These are phyloP conservation scores for Lenzites betulinus DNA, from an alignment of 768 basidiomycete genomes.

Conservation along the genomic window DNA sequence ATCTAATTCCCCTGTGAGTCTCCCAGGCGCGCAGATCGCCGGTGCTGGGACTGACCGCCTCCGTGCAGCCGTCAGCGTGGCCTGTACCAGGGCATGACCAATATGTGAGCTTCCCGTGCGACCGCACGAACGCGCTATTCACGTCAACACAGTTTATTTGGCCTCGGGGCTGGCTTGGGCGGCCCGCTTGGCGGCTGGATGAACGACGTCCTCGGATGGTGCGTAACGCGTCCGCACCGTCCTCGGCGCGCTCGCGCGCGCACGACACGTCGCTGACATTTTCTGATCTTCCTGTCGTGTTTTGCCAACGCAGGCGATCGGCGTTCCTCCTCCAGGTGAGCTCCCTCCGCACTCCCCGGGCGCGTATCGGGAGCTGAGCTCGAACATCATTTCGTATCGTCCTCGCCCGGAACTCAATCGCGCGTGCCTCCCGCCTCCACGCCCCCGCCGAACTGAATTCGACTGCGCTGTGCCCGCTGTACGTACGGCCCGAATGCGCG, in stretches of 20 bases:
- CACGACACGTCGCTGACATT: constrained; percentile 51
- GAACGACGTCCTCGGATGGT: constrained; percentile 87
- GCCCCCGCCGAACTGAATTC: not conserved
- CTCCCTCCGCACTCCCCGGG: constrained; percentile 17
- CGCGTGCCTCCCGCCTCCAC: constrained; percentile 12
- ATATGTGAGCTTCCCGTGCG: constrained; percentile 57
- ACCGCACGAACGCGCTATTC: not conserved
- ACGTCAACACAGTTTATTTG: constrained; percentile 60
- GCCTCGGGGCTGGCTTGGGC: constrained; percentile 78
- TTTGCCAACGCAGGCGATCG: constrained; percentile 56
- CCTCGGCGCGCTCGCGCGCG: not conserved
- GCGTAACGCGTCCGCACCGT: constrained; percentile 33
- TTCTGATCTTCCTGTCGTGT: constrained; percentile 11
- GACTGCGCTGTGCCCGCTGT: not conserved
- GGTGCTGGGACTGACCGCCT: not conserved
- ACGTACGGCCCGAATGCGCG: not conserved
- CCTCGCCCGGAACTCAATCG: constrained; percentile 9
- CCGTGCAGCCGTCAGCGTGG: constrained; percentile 74
- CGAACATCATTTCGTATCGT: constrained; percentile 15
- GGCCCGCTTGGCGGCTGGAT: constrained; percentile 85
- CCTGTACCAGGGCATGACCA: constrained; percentile 89
- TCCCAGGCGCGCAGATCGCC: constrained; percentile 1
- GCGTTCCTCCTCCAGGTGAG: constrained; percentile 86
- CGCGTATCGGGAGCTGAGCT: constrained; percentile 14
- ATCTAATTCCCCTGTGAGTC: constrained; percentile 85